Evolutionary conservation across 106 monocot genomes (phyloP).

Genomic region (Dioscorea zingiberensis): DNA sequence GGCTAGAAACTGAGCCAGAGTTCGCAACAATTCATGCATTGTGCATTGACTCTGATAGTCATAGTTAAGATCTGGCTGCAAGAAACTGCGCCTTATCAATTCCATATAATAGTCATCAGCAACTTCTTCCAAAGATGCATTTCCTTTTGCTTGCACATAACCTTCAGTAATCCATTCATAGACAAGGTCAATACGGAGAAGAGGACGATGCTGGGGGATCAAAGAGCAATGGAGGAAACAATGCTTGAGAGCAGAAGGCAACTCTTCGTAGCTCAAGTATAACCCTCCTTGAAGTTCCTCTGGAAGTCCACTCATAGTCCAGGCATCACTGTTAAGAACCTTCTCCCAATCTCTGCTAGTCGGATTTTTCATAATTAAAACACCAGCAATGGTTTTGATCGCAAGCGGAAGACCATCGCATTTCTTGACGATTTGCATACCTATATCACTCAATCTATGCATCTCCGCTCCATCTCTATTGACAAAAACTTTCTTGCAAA

Average conservation of each 20-base stretch:
- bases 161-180: conserved; percentile 30
- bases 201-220: conserved; percentile 1
- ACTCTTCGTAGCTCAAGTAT: no score
- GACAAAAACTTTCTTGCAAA: no score
- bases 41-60: conserved; percentile 1
- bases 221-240: background rate
- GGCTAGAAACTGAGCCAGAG: conserved; percentile 22
- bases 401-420: no score
- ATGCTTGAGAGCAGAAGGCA: no score
- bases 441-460: no score
- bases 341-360: no score
- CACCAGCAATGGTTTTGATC: no score
- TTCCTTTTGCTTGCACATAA: conserved; percentile 6
- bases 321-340: no score
- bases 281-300: background rate
- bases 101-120: conserved; percentile 17
- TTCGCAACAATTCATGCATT: conserved; percentile 25
- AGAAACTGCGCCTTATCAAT: conserved; percentile 18
- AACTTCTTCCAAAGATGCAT: conserved; percentile 1
- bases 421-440: no score
- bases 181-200: background rate
- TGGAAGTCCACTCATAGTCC: no score
- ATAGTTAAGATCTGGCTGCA: conserved; percentile 1
- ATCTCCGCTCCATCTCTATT: background rate
- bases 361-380: no score